phyloP scores from a whole-genome alignment of 2,329 filamentous ascomycete genomes.

The Cytospora schulzeri region DNA sequence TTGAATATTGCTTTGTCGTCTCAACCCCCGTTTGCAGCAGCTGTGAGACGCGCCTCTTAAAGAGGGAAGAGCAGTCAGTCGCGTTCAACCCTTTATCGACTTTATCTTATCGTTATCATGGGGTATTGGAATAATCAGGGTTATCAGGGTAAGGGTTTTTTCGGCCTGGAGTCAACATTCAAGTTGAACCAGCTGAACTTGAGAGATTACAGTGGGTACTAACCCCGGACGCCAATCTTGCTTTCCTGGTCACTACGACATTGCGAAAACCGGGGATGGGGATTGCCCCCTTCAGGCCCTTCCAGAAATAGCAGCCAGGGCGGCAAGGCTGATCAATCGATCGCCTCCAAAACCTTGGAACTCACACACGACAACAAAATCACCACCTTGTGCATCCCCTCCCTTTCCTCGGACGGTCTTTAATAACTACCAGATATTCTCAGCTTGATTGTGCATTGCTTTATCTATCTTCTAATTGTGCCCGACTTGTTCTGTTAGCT shows the following conservation, averaged over 20 bases:
- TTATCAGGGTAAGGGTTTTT: constrained; percentile 8
- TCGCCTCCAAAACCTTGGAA: not conserved
- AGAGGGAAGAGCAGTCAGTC: not conserved
- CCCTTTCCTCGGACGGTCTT: not conserved
- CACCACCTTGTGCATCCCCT: constrained; percentile 12
- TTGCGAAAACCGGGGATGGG: not conserved
- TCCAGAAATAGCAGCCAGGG: constrained; percentile 4
- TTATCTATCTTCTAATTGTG: not conserved
- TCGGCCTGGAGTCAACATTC: too few relatives aligned
- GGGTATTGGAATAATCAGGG: too few relatives aligned
- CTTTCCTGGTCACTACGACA: not conserved
- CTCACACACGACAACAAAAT: not conserved
- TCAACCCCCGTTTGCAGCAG: not conserved
- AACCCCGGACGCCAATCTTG: not conserved
- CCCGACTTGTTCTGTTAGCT: not conserved
- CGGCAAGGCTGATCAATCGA: not conserved
- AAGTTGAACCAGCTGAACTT: too few relatives aligned
- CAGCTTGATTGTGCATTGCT: not conserved
- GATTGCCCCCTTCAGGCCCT: not conserved
- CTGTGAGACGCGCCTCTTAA: not conserved
- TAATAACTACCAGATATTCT: not conserved
- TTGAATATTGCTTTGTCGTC: not conserved
- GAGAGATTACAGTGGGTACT: not conserved
- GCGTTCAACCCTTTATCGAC: not conserved
- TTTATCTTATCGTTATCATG: constrained; percentile 5